A percentile compares a stretch with the other conserved stretches of the same genome.
Conservation (phyloP, 805 yeast genomes). For the Pichia eremophila region DNA sequence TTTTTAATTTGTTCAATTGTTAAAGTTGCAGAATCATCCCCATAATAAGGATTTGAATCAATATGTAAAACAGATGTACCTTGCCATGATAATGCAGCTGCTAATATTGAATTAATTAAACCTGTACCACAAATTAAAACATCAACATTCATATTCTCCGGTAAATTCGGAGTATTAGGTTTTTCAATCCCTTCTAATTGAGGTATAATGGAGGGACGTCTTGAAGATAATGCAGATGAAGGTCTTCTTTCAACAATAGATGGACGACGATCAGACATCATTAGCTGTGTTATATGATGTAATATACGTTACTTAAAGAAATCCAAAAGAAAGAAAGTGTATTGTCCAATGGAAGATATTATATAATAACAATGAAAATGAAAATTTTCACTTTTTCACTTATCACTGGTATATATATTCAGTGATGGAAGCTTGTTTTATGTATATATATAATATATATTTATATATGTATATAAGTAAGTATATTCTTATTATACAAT, state of each 20-base stretch:
- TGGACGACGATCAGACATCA: constrained; percentile 49
- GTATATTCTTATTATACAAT: too few relatives aligned
- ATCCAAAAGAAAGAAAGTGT: too few relatives aligned
- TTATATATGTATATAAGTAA: too few relatives aligned
- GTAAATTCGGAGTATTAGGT: constrained; percentile 49
- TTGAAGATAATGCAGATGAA: constrained; percentile 20
- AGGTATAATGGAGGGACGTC: constrained; percentile 43
- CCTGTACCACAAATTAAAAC: constrained; percentile 93
- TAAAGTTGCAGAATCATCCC: constrained; percentile 79
- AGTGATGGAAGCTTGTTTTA: too few relatives aligned
- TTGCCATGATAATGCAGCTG: constrained; percentile 95
- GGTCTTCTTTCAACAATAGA: constrained; percentile 35
- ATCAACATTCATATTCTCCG: constrained; percentile 58
- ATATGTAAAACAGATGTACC: constrained; percentile 93
- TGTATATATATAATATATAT: too few relatives aligned
- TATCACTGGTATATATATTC: too few relatives aligned
- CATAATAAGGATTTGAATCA: constrained; percentile 78
- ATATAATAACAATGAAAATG: background rate
- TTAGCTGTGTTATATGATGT: too few relatives aligned
- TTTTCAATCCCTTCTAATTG: constrained; percentile 71
- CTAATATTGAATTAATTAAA: constrained; percentile 73
- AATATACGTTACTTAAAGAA: background rate
- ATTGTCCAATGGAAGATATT: background rate
- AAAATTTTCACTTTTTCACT: background rate
- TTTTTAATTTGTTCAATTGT: constrained; percentile 76